These are phyloP conservation scores for Mycena galericulata DNA, from an alignment of 768 basidiomycete genomes.

Conservation along the genomic window DNA sequence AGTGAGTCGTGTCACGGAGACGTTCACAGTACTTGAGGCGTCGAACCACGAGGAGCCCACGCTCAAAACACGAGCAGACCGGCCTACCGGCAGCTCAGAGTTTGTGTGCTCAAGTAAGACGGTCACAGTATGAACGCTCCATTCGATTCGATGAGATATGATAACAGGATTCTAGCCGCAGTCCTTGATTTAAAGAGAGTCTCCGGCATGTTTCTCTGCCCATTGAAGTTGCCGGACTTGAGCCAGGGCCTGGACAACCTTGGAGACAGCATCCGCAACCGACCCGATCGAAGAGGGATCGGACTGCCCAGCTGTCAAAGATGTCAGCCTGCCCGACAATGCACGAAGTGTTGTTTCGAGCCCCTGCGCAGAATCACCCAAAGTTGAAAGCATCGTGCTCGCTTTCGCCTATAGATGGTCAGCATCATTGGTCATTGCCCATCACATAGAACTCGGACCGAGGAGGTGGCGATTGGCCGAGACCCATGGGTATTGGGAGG, in stretches of 20 bases:
- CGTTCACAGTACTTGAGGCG: constrained; percentile 24
- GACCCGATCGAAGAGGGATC: constrained; percentile 65
- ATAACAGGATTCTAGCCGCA: no score
- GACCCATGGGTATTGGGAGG: neutral
- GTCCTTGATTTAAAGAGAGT: constrained; percentile 8
- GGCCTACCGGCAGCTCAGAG: constrained; percentile 27
- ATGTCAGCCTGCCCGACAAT: constrained; percentile 63
- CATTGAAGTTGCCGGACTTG: constrained; percentile 70
- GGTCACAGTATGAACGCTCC: constrained; percentile 16
- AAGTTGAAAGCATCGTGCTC: constrained; percentile 33
- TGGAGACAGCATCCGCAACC: constrained; percentile 77
- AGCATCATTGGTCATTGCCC: no score
- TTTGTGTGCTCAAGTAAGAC: constrained; percentile 19
- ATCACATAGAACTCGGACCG: neutral
- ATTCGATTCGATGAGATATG: constrained; percentile 17
- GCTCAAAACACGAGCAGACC: constrained; percentile 31
- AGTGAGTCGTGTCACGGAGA: neutral
- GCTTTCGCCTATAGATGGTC: neutral
- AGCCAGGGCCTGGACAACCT: constrained; percentile 70
- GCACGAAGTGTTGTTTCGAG: constrained; percentile 65
- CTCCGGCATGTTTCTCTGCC: constrained; percentile 52
- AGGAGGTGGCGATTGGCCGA: neutral
- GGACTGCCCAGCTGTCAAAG: constrained; percentile 52
- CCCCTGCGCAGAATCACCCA: constrained; percentile 56
- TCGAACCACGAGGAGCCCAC: constrained; percentile 22